These are phyloP conservation scores for Cutaneotrichosporon sp. DNA, from an alignment of 1,284 basidiomycete species.

Conservation along the genomic window DNA sequence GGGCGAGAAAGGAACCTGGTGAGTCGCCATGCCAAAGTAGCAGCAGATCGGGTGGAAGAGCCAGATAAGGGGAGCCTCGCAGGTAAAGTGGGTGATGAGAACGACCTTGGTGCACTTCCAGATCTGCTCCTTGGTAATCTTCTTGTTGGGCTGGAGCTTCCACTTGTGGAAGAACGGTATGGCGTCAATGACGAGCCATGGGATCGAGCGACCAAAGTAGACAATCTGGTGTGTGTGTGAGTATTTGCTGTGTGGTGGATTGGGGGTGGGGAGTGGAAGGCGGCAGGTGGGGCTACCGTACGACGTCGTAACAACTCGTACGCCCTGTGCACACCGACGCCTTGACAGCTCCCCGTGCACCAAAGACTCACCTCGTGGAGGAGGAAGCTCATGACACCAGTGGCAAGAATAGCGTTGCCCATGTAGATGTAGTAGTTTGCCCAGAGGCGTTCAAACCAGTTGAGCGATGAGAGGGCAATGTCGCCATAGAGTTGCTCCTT, in stretches of 20 bases:
- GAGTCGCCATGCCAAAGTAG: constrained; percentile 83
- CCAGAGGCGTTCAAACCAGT: constrained; percentile 76
- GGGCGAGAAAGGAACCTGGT: constrained; percentile 80
- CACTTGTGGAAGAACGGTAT: constrained; percentile 91
- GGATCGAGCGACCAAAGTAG: constrained; percentile 93
- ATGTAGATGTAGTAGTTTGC: constrained; percentile 78
- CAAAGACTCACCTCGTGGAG: constrained; percentile 75
- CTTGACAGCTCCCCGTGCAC: not conserved
- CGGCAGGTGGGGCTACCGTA: not conserved
- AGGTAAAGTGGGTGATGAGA: constrained; percentile 91
- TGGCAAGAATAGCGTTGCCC: constrained; percentile 89
- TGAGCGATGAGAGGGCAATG: constrained; percentile 65
- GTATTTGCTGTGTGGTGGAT: not conserved
- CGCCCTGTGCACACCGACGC: not conserved
- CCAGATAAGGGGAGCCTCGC: constrained; percentile 95
- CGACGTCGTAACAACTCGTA: not conserved
- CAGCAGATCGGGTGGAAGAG: constrained; percentile 94
- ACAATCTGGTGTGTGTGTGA: constrained; percentile 63
- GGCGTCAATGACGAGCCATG: constrained; percentile 93
- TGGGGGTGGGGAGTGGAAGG: too few species aligned
- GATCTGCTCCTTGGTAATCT: constrained; percentile 77
- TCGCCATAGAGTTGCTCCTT: constrained; percentile 51
- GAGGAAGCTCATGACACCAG: constrained; percentile 88
- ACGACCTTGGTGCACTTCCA: constrained; percentile 97
- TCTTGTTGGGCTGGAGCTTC: constrained; percentile 87